Evolutionary conservation across 1,284 basidiomycete genomes (phyloP).

Genomic region (Malassezia yamatoensis): DNA sequence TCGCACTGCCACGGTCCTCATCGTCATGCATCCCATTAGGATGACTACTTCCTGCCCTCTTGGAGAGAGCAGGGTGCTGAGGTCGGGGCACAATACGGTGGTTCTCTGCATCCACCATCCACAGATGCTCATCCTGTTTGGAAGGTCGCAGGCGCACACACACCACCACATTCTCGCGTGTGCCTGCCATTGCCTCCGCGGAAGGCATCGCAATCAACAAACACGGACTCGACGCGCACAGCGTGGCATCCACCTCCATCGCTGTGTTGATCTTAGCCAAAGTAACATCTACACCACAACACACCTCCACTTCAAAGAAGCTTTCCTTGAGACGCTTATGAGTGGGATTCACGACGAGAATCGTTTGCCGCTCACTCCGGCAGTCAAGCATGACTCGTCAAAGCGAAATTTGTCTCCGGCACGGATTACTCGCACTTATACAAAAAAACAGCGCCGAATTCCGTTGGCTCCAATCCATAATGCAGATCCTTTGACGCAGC

Average conservation of each 20-base stretch:
- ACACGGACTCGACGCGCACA: background rate
- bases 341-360: too few relatives aligned
- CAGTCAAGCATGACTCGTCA: background rate
- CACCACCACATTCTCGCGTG: slow-evolving; percentile 41
- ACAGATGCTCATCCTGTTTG: slow-evolving; percentile 17
- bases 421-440: slow-evolving; percentile 9
- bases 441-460: background rate
- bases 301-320: background rate
- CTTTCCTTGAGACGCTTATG: too few relatives aligned
- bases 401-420: slow-evolving; percentile 1
- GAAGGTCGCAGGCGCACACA: slow-evolving; percentile 38
- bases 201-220: background rate
- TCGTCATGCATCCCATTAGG: slow-evolving; percentile 2
- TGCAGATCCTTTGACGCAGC: background rate
- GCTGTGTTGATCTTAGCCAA: background rate
- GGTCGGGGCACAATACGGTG: slow-evolving; percentile 38
- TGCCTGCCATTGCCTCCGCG: background rate
- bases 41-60: slow-evolving; percentile 20
- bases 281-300: slow-evolving; percentile 1
- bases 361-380: background rate
- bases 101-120: slow-evolving; percentile 26
- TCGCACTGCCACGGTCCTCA: slow-evolving; percentile 7
- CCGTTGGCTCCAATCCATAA: background rate
- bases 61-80: slow-evolving; percentile 40
- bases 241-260: slow-evolving; percentile 1